A percentile compares a stretch with the other conserved stretches of the same genome.
phyloP scores from a whole-genome alignment of 2,329 filamentous ascomycete species.

The Ampelomyces quisqualis region DNA sequence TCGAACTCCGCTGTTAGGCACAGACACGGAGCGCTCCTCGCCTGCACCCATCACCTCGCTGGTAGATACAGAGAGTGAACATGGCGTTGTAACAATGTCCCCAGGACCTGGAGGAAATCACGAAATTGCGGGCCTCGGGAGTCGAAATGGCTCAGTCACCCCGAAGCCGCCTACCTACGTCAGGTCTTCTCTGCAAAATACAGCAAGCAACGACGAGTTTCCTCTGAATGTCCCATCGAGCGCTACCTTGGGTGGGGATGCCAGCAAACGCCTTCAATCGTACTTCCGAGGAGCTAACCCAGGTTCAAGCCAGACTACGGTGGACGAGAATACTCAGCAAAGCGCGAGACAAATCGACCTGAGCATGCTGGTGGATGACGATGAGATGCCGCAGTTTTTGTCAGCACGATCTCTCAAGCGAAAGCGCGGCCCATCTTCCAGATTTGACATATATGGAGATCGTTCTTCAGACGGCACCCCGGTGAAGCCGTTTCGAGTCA shows the following conservation, averaged over 20 bases:
- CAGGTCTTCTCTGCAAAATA: background rate
- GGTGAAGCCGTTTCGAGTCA: slow-evolving; percentile 39
- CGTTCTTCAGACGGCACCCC: slow-evolving; percentile 33
- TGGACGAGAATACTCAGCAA: slow-evolving; percentile 35
- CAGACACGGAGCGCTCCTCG: slow-evolving; percentile 18
- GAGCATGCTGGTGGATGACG: slow-evolving; percentile 26
- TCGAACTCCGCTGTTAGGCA: slow-evolving; percentile 16
- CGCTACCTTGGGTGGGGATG: background rate
- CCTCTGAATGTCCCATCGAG: background rate
- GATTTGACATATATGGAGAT: slow-evolving; percentile 21
- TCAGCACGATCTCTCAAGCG: slow-evolving; percentile 49
- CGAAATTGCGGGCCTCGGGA: background rate
- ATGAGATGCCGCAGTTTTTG: slow-evolving; percentile 47
- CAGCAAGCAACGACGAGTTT: background rate
- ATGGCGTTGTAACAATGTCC: background rate
- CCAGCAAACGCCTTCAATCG: background rate
- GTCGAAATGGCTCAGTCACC: slow-evolving; percentile 5
- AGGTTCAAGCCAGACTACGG: slow-evolving; percentile 50
- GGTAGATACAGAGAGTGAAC: slow-evolving; percentile 1
- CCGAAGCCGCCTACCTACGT: slow-evolving; percentile 4
- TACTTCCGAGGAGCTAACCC: slow-evolving; percentile 15
- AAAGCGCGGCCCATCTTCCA: slow-evolving; percentile 32
- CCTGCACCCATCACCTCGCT: slow-evolving; percentile 15
- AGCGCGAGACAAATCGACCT: slow-evolving; percentile 5
- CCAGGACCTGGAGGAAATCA: background rate